Percentiles rank a stretch among this genome's conserved stretches.
Evolutionary conservation across 2,329 filamentous ascomycete genomes (phyloP).

Genomic region (Blumeria hordei): DNA sequence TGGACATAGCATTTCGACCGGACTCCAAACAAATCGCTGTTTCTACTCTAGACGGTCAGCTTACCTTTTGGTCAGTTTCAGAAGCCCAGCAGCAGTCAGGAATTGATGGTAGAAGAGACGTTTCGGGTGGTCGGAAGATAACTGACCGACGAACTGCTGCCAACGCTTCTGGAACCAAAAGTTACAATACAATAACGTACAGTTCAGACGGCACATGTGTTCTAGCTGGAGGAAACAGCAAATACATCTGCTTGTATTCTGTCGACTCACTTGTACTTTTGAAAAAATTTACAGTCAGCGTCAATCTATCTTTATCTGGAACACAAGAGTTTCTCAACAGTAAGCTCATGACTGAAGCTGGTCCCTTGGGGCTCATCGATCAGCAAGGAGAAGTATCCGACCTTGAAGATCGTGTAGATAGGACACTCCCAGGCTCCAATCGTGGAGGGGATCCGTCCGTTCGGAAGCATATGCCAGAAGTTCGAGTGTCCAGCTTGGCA

Average conservation of each 20-base stretch:
- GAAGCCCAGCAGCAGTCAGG: constrained; percentile 71
- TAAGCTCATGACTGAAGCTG: constrained; percentile 72
- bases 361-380: constrained; percentile 64
- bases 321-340: constrained; percentile 96
- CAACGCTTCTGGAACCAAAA: constrained; percentile 73
- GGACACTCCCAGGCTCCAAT: constrained; percentile 60
- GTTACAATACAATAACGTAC: constrained; percentile 70
- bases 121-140: constrained; percentile 74
- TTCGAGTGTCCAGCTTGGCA: constrained; percentile 60
- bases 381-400: constrained; percentile 75
- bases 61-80: constrained; percentile 84
- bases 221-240: constrained; percentile 83
- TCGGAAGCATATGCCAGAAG: constrained; percentile 53
- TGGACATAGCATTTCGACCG: constrained; percentile 66
- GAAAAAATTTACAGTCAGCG: constrained; percentile 86
- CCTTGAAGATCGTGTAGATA: constrained; percentile 60
- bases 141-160: constrained; percentile 77
- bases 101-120: constrained; percentile 73
- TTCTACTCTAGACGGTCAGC: constrained; percentile 75
- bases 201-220: constrained; percentile 82
- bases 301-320: constrained; percentile 86
- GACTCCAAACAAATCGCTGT: constrained; percentile 81
- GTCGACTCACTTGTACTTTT: constrained; percentile 73
- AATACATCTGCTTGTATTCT: constrained; percentile 96
- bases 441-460: constrained; percentile 61